Conservation (phyloP, 345 rosid genomes). For the Bruguiera sexangula region DNA sequence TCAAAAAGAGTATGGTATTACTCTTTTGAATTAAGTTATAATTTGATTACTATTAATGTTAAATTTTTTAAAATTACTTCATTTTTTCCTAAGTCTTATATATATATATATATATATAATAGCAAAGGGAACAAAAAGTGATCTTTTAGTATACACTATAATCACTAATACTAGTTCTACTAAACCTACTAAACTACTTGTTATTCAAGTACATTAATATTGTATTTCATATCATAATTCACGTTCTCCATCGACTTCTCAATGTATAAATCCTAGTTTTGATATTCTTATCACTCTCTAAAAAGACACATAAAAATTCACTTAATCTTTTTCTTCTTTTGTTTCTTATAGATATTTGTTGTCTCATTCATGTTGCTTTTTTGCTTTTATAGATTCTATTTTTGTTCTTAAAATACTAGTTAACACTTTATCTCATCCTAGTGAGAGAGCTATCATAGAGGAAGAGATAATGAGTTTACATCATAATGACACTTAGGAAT, state of each 20-base stretch:
- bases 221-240: not conserved
- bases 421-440: not conserved
- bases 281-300: not conserved
- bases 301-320: not conserved
- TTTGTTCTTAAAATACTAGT: not conserved
- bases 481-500: not conserved
- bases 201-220: not conserved
- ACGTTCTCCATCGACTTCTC: not conserved
- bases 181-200: not conserved
- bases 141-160: not conserved
- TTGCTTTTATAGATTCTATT: not conserved
- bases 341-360: not conserved
- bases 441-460: not conserved
- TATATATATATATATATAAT: not conserved
- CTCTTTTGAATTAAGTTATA: not conserved
- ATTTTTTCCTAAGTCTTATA: not conserved
- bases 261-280: not conserved
- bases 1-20: not conserved
- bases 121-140: not conserved
- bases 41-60: not conserved
- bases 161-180: not conserved
- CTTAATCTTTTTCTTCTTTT: not conserved
- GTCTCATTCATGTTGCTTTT: not conserved
- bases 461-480: not conserved
- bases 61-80: not conserved